These are phyloP conservation scores for Jasminum sambac DNA, from an alignment of 257 asterid genomes.

Conservation along the genomic window DNA sequence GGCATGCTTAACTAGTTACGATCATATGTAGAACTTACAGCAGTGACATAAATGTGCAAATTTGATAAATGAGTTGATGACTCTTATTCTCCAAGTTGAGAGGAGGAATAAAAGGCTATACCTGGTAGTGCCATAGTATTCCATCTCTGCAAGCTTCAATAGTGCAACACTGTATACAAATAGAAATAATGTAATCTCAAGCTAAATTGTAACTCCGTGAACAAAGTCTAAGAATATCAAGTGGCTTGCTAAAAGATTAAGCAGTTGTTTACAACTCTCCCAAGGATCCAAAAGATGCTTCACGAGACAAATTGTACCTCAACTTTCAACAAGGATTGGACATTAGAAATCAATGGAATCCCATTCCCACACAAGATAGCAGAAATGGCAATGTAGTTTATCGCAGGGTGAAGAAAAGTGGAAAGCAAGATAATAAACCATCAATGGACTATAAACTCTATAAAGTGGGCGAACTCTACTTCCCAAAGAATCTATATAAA, in stretches of 20 bases:
- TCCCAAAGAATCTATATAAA: neutral
- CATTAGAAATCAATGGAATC: neutral
- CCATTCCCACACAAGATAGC: no score
- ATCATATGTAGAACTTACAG: conserved; percentile 4
- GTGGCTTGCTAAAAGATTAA: neutral
- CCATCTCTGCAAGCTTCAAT: conserved; percentile 89
- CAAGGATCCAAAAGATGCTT: neutral
- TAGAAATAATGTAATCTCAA: conserved; percentile 3
- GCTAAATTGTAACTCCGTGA: neutral
- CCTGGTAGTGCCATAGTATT: conserved; percentile 94
- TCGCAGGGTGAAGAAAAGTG: neutral
- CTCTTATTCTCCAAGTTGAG: neutral
- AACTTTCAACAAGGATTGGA: neutral
- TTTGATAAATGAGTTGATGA: neutral
- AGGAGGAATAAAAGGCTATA: conserved; percentile 28
- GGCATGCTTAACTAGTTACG: neutral
- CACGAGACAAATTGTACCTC: neutral
- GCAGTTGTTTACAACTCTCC: neutral
- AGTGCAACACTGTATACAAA: conserved; percentile 64
- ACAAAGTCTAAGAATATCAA: neutral
- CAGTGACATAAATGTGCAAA: neutral
- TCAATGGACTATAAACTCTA: neutral
- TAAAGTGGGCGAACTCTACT: neutral
- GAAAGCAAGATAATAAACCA: neutral
- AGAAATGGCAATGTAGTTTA: no score